Percentiles rank a stretch among this genome's conserved stretches.
Evolutionary conservation across 352 stramenopile genomes (phyloP).

Genomic region (Peronosclerospora sorghi): DNA sequence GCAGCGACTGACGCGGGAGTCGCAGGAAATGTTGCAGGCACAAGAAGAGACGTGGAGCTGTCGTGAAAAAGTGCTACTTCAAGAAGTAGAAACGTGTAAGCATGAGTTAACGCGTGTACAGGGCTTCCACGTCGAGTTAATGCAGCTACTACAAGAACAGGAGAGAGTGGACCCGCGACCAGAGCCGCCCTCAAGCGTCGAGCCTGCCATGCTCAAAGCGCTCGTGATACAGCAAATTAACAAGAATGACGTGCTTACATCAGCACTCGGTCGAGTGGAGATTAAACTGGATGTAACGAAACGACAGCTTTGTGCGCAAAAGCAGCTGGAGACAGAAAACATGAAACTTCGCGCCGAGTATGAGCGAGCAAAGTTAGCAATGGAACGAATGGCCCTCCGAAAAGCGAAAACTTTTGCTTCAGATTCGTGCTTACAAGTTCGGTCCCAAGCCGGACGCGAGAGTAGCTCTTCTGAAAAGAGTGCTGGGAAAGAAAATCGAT

Average conservation of each 20-base stretch:
- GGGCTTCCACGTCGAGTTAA: conserved; percentile 29
- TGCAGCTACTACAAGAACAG: conserved; percentile 17
- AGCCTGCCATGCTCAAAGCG: conserved; percentile 22
- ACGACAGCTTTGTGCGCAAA: conserved; percentile 29
- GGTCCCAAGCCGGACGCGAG: background rate
- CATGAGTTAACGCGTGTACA: conserved; percentile 14
- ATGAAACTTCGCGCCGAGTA: conserved; percentile 41
- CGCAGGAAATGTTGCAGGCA: conserved; percentile 19
- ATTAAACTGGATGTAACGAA: conserved; percentile 21
- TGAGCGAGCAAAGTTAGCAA: conserved; percentile 46
- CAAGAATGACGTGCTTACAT: conserved; percentile 12
- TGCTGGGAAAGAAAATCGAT: conserved; percentile 7
- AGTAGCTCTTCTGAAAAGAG: conserved; percentile 11
- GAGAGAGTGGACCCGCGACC: background rate
- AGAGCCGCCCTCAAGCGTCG: conserved; percentile 8
- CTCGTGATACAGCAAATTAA: conserved; percentile 29
- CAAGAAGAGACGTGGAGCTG: conserved; percentile 23
- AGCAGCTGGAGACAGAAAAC: conserved; percentile 39
- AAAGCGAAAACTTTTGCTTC: conserved; percentile 15
- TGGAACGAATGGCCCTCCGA: conserved; percentile 46
- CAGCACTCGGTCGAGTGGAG: conserved; percentile 19
- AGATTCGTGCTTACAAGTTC: conserved; percentile 2
- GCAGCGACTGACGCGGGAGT: conserved; percentile 13
- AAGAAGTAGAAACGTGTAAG: conserved; percentile 9
- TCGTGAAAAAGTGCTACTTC: conserved; percentile 12